phyloP scores from a whole-genome alignment of 2,329 filamentous ascomycete species.

The Fusarium napiforme region DNA sequence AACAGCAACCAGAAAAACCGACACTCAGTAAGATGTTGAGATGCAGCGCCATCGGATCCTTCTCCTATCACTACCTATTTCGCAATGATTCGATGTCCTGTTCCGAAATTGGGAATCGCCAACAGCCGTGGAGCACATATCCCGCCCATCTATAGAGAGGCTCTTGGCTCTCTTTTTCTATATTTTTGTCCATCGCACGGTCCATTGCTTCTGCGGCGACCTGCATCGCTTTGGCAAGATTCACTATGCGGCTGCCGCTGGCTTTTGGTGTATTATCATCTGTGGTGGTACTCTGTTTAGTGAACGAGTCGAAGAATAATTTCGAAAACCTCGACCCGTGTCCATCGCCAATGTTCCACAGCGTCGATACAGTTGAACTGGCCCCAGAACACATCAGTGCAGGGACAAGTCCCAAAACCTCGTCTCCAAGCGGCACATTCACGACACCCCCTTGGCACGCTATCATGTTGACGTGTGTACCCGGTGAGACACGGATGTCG shows the following conservation, averaged over 20 bases:
- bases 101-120: not conserved
- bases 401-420: not conserved
- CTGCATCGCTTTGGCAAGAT: not conserved
- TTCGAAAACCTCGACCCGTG: not conserved
- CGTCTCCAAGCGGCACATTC: not conserved
- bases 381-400: not conserved
- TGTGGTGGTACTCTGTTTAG: not conserved
- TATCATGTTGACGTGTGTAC: not conserved
- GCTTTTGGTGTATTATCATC: not conserved
- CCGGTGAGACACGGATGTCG: not conserved
- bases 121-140: not conserved
- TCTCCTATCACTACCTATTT: not conserved
- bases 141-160: not conserved
- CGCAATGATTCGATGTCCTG: not conserved
- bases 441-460: not conserved
- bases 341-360: not conserved
- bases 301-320: not conserved
- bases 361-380: not conserved
- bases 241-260: not conserved
- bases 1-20: not conserved
- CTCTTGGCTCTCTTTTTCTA: not conserved
- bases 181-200: not conserved
- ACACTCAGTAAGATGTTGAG: not conserved
- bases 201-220: not conserved
- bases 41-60: fast-evolving